A percentile compares a stretch with the other conserved stretches of the same genome.
phyloP scores from a whole-genome alignment of 2,329 filamentous ascomycete species.

The Botrytis squamosa region DNA sequence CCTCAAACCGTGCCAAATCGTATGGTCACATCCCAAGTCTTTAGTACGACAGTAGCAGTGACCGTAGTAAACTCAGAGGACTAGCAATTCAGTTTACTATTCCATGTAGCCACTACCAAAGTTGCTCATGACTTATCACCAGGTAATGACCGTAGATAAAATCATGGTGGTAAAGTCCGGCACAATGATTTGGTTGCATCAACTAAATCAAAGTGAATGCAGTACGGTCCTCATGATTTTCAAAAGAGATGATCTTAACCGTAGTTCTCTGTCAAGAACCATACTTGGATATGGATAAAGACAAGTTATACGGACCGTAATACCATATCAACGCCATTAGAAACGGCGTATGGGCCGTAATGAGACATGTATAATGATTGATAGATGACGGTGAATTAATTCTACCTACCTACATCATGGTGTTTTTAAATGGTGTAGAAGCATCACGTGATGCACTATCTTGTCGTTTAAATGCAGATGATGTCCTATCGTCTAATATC shows the following conservation, averaged over 20 bases:
- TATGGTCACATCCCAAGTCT: neutral
- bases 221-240: too few relatives aligned
- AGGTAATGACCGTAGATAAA: neutral
- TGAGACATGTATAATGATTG: neutral
- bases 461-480: neutral
- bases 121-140: neutral
- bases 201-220: neutral
- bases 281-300: neutral
- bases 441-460: neutral
- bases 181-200: neutral
- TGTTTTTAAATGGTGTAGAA: fast-evolving
- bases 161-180: neutral
- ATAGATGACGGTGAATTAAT: neutral
- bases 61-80: too few relatives aligned
- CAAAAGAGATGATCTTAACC: neutral
- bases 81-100: too few relatives aligned
- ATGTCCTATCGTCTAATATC: neutral
- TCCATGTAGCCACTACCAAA: neutral
- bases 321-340: neutral
- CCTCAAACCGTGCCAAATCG: neutral
- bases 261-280: neutral
- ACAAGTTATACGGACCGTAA: neutral
- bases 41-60: neutral
- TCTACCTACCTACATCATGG: neutral
- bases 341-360: neutral